phyloP scores from a whole-genome alignment of 23 red algal genomes.

The Agarophyton chilense region DNA sequence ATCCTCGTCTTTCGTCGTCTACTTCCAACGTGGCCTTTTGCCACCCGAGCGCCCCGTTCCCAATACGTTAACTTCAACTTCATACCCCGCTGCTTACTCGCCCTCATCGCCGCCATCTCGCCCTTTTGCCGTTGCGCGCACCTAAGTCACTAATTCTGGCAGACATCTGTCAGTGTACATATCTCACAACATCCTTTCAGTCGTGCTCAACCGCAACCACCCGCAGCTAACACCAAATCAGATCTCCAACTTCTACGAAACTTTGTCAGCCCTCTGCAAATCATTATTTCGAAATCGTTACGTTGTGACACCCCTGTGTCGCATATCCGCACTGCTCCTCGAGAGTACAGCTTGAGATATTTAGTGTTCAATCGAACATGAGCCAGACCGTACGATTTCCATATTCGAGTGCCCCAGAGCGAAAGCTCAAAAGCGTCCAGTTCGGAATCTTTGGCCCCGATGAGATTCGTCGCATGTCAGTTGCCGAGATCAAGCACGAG shows the following conservation, averaged over 20 bases:
- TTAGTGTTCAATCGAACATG: not conserved
- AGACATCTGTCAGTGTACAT: constrained; percentile 9
- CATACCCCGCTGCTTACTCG: not conserved
- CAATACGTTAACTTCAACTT: constrained; percentile 7
- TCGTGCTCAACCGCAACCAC: not conserved
- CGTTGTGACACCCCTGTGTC: not conserved
- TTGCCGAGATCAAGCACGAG: constrained; percentile 92
- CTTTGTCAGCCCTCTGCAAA: not conserved
- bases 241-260: not conserved
- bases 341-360: not conserved
- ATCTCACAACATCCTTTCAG: not conserved
- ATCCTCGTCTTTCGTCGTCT: not conserved
- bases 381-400: not conserved
- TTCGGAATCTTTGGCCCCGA: constrained; percentile 92
- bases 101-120: not conserved
- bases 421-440: constrained; percentile 73
- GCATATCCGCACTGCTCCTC: not conserved
- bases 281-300: not conserved
- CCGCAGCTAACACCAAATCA: not conserved
- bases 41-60: not conserved
- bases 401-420: constrained; percentile 64
- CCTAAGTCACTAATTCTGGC: not conserved
- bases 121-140: not conserved
- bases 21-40: not conserved
- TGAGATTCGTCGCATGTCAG: constrained; percentile 90